phyloP scores from a whole-genome alignment of 2,329 filamentous ascomycete genomes.

The Allantophomopsis cytisporea region DNA sequence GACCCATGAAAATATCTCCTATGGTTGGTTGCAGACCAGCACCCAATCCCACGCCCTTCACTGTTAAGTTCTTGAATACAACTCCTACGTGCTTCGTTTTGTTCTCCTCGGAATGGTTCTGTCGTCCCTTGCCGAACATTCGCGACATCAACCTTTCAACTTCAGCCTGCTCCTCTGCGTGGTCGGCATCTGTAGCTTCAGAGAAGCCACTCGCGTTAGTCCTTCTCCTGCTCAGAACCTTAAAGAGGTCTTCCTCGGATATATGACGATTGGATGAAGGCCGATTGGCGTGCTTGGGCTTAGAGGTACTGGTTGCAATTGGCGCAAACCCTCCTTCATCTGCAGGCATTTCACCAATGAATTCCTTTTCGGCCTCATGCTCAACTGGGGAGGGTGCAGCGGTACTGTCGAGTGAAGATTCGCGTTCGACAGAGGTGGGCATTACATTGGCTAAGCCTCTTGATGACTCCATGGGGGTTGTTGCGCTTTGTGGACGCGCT shows the following conservation, averaged over 20 bases:
- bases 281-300: background rate
- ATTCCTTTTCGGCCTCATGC: background rate
- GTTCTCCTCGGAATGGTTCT: slow-evolving; percentile 53
- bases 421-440: too few species aligned
- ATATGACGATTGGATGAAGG: background rate
- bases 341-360: background rate
- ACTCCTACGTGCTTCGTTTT: slow-evolving; percentile 57
- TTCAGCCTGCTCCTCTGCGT: slow-evolving; percentile 30
- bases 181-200: slow-evolving; percentile 5
- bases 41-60: slow-evolving; percentile 55
- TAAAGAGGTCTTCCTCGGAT: background rate
- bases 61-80: slow-evolving; percentile 14
- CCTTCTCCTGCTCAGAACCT: slow-evolving; percentile 11
- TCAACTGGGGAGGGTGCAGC: background rate
- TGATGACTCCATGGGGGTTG: too few species aligned
- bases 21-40: slow-evolving; percentile 35
- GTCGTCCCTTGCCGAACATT: slow-evolving; percentile 55
- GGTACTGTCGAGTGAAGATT: too few species aligned
- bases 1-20: slow-evolving; percentile 20
- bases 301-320: background rate
- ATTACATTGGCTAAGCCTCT: too few species aligned
- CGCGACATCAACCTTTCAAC: slow-evolving; percentile 51
- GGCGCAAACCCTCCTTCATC: background rate
- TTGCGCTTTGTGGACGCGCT: background rate
- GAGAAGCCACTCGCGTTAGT: slow-evolving; percentile 20